Evolutionary conservation across 331 rosid species (phyloP).

Genomic region (Acacia pycnantha): DNA sequence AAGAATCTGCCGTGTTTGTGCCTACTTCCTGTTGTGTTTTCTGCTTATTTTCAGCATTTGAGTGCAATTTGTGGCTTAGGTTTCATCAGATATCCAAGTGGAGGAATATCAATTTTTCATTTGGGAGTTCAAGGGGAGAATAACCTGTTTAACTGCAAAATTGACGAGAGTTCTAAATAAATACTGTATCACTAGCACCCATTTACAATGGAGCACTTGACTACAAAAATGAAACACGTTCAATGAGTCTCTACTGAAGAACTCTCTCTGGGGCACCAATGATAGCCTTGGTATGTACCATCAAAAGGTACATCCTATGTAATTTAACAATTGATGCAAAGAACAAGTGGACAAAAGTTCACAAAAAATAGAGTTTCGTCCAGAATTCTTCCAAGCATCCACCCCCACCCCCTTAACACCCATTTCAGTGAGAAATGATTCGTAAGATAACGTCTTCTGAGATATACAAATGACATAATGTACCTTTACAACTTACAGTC

Average conservation of each 20-base stretch:
- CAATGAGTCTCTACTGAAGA: not conserved
- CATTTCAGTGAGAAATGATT: not conserved
- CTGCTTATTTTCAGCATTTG: not conserved
- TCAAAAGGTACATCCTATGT: conserved; percentile 7
- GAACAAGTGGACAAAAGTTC: conserved; percentile 1
- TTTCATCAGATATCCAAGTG: not conserved
- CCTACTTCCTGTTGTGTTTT: no score
- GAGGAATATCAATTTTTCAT: not conserved
- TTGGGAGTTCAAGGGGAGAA: not conserved
- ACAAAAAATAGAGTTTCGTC: not conserved
- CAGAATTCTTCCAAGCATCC: not conserved
- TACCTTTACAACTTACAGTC: conserved; percentile 1
- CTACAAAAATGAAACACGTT: not conserved
- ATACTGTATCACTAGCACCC: not conserved
- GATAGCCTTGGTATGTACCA: not conserved
- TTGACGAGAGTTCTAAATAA: not conserved
- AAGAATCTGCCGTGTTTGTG: not conserved
- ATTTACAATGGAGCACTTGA: conserved; percentile 8
- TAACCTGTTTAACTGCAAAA: not conserved
- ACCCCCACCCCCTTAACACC: not conserved
- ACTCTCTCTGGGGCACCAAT: not conserved
- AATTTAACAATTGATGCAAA: not conserved
- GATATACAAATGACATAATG: conserved; percentile 17
- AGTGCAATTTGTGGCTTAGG: not conserved
- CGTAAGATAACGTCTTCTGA: not conserved